Conservation (phyloP, 202 grass and related monocot species). For the Setaria italica region DNA sequence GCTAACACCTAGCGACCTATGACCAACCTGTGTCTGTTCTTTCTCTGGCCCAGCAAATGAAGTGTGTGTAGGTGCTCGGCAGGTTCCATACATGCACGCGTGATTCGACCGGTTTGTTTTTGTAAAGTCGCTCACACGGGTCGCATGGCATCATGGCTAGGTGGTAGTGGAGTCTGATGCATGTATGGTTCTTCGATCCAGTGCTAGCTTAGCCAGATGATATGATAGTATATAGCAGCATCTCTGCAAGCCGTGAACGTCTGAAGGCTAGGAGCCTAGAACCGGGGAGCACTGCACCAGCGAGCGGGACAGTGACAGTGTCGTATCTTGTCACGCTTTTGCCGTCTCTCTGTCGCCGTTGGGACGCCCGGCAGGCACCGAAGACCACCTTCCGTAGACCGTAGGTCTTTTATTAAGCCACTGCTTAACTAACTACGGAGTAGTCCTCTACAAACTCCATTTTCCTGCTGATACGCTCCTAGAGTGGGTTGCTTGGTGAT, state of each 20-base stretch:
- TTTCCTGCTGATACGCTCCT: background rate
- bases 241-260: background rate
- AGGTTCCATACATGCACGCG: conserved; percentile 40
- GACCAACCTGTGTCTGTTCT: conserved; percentile 22
- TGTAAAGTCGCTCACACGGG: conserved; percentile 54
- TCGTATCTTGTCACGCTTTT: conserved; percentile 41
- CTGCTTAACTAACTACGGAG: background rate
- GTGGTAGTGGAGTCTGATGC: background rate
- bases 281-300: background rate
- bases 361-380: background rate
- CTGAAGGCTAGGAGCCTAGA: background rate
- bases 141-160: conserved; percentile 36
- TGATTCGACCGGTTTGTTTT: conserved; percentile 15
- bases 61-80: conserved; percentile 40
- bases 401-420: background rate
- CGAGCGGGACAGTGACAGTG: background rate
- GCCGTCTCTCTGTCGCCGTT: conserved; percentile 4
- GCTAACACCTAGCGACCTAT: conserved; percentile 37
- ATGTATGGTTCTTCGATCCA: background rate
- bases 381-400: background rate
- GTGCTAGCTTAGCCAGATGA: background rate
- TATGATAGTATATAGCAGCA: no score
- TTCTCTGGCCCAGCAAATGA: background rate
- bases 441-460: background rate
- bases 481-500: no score